A percentile compares a stretch with the other conserved stretches of the same genome.
These are phyloP conservation scores for Penicillium ucsense DNA, from an alignment of 495 filamentous ascomycete species.

Conservation along the genomic window DNA sequence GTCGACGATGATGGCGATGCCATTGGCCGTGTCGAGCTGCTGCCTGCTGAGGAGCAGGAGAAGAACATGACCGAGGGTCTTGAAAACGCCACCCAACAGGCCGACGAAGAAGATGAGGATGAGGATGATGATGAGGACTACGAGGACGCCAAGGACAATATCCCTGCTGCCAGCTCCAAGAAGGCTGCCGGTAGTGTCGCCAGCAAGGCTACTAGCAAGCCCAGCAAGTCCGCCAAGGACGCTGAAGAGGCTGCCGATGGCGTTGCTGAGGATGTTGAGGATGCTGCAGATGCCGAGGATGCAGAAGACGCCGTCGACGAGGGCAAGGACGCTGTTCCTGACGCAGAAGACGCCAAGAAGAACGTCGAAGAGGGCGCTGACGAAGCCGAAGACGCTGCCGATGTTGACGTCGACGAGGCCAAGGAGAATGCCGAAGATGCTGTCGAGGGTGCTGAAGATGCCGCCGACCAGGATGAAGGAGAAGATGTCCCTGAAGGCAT, in stretches of 20 bases:
- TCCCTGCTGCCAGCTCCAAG: slow-evolving; percentile 13
- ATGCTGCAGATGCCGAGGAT: slow-evolving; percentile 11
- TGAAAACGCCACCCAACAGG: slow-evolving; percentile 6
- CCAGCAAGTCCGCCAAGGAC: slow-evolving; percentile 6
- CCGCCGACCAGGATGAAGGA: slow-evolving; percentile 16
- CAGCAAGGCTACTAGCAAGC: slow-evolving; percentile 19
- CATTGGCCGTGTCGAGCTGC: slow-evolving; percentile 45
- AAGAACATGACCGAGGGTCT: slow-evolving; percentile 17
- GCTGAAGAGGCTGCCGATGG: slow-evolving; percentile 14
- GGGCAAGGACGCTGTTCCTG: slow-evolving; percentile 14
- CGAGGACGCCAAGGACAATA: slow-evolving; percentile 21
- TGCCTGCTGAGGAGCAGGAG: slow-evolving; percentile 30
- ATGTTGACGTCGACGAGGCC: slow-evolving; percentile 10
- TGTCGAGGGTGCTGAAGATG: slow-evolving; percentile 24
- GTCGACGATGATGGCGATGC: slow-evolving; percentile 57
- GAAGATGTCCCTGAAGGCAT: slow-evolving; percentile 3
- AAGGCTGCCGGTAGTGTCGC: slow-evolving; percentile 28
- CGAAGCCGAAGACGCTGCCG: slow-evolving; percentile 20
- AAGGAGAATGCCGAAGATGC: slow-evolving; percentile 21
- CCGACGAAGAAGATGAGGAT: slow-evolving; percentile 10
- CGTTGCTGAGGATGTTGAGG: slow-evolving; percentile 20
- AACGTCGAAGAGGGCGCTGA: slow-evolving; percentile 17
- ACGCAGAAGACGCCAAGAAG: slow-evolving; percentile 12
- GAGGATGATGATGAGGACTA: slow-evolving; percentile 27
- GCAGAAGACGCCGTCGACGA: slow-evolving; percentile 5